A percentile compares a stretch with the other conserved stretches of the same genome.
phyloP scores from a whole-genome alignment of 2,329 filamentous ascomycete species.

The Penicillium sp. region DNA sequence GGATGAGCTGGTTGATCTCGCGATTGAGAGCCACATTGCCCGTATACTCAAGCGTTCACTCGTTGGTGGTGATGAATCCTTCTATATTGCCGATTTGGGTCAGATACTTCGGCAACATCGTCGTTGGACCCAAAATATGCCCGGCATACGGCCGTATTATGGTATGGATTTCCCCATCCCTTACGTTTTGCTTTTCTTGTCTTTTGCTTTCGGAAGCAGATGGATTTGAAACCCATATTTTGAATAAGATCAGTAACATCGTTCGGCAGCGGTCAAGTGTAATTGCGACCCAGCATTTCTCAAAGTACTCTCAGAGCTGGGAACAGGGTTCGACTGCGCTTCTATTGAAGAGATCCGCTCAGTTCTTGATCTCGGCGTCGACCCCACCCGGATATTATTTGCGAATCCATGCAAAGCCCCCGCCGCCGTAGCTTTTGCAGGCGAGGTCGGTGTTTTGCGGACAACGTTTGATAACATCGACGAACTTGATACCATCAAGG shows the following conservation, averaged over 20 bases:
- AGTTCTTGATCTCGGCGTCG: slow-evolving; percentile 23
- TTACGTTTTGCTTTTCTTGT: fast-evolving
- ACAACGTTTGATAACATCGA: slow-evolving; percentile 33
- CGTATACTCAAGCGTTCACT: slow-evolving; percentile 3
- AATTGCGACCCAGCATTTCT: slow-evolving; percentile 28
- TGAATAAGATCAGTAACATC: neutral
- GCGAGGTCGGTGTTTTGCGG: slow-evolving; percentile 14
- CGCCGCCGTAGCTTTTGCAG: slow-evolving; percentile 20
- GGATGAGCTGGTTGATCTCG: slow-evolving; percentile 14
- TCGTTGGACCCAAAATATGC: slow-evolving; percentile 18
- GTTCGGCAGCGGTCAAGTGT: slow-evolving; percentile 30
- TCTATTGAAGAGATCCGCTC: slow-evolving; percentile 26
- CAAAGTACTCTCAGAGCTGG: slow-evolving; percentile 22
- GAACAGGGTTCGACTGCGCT: slow-evolving; percentile 31
- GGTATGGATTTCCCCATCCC: slow-evolving; percentile 8
- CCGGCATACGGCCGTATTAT: slow-evolving; percentile 23
- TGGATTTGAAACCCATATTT: neutral
- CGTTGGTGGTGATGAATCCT: slow-evolving; percentile 18
- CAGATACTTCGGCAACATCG: slow-evolving; percentile 19
- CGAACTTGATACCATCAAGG: slow-evolving; percentile 27
- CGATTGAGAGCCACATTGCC: slow-evolving; percentile 12
- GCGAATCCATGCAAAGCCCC: slow-evolving; percentile 30
- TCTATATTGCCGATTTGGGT: slow-evolving; percentile 25
- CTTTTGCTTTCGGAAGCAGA: neutral
- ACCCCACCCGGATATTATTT: slow-evolving; percentile 28